Base-by-base conservation (phyloP, 192 early-diverging fungal species). In the Ramicandelaber brevisporus region DNA sequence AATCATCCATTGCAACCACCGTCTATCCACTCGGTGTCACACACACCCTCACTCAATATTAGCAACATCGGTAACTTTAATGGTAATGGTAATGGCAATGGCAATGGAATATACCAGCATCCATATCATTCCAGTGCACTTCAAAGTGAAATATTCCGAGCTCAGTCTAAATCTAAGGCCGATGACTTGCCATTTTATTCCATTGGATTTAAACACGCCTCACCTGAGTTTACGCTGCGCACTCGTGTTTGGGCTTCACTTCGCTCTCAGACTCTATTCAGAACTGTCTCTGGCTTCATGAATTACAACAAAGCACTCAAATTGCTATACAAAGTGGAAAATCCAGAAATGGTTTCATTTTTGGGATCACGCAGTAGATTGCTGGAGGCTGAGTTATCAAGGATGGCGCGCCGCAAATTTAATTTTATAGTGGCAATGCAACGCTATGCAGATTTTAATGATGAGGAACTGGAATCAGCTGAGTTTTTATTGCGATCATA, bases 161-260 rank as follows among this genome's bases (percentile, higher is more conserved):
- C 61, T 3, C 58, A 61, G 26, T 39, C 50, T 16, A 70, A 73
- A 47, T 43, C 53, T 32, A 77, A 75, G 49, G 63, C 68, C 17
- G 73, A 81, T 34, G 78, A 81, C 33, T 38, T 77, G 20, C 68
- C 73, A 18, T 81, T 81, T 40, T 77, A 77, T 36, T 68, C 66
- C 29, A 63, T 81, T 27, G 78, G 78, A 0, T 81, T 77, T 48
- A 81, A 77, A 50, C 68, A 65, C 26, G 67, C 72, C 3, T 66
- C 72, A 7, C 73, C 78, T 4, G 71, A 77, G 54, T 81, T 72
- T 34, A 73, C 69, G 0, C 55, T 85, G 26, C 70, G 80, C 24
- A 85, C 78, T 13, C 73, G 80, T 15, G 79, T 81, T 27, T 85
- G 80, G 80, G 76, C 78, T 6, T 85, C 80, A 14, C 41, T 81